Base-by-base conservation (phyloP, 768 basidiomycete species). In the Pluteus cervinus region DNA sequence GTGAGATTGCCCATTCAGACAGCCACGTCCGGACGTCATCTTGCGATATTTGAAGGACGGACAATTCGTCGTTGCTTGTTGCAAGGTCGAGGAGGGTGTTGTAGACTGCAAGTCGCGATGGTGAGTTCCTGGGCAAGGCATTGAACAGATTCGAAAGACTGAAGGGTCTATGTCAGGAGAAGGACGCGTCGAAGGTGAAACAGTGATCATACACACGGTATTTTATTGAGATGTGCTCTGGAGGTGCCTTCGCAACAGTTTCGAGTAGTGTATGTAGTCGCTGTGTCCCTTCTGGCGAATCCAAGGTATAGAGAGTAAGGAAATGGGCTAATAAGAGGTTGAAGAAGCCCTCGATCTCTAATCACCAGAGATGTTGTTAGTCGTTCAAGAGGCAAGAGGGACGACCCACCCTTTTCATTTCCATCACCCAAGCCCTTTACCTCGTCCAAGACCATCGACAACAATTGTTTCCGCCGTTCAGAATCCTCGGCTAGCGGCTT, bases 101-200 rank as follows among this genome's bases (percentile, higher is more conserved):
- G 49, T 81, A 86, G 15, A 87, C 81, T 5, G 65, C 51, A 21
- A 76, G 59, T 4, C 88, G 79, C 39, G 84, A 62, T 11, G 76
- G 55, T 3, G 86, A 89, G 32, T 61, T 67, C 39, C 75, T 73
- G 17, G 86, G 81, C 9, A 79, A 60, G 8, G 81, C 71, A 50
- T 91, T 89, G 71, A 88, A 89, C 21, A 90, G 58, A 54, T 88
- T 89, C 16, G 88, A 80, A 7, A 90, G 62, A 51, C 88, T 90
- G 46, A 7, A 40, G 25, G 29, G 36, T 38, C 37, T 18, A 29
- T n/a, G 30, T 43, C 28, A 36, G 17, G 24, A 47, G 18, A 25
- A 39, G 15, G 31, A 32, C 25, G 18, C 11, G 18, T 24, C 29
- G 33, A 34, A 37, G 16, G 17, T 30, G 47, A 43, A 46, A 41